Conservation (phyloP, 441 rosid species). For the Croton laevigatus region DNA sequence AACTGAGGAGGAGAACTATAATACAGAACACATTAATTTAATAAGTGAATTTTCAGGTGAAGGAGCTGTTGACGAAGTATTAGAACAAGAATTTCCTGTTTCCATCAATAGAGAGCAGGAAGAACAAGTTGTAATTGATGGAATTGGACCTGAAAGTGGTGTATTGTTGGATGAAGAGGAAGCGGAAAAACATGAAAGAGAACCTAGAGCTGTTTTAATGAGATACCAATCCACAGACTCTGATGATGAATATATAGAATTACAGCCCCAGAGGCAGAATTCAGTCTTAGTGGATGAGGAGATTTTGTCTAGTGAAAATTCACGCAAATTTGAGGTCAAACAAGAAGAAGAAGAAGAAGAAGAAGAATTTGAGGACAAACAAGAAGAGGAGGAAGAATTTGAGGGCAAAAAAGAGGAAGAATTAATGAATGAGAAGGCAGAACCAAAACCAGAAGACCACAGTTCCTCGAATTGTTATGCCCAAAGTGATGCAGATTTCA, state of each 20-base stretch:
- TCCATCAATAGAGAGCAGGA: not conserved
- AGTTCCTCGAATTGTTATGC: constrained; percentile 29
- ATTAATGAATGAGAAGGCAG: constrained; percentile 3
- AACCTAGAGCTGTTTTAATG: constrained; percentile 12
- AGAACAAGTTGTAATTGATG: constrained; percentile 8
- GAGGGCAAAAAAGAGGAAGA: constrained; percentile 14
- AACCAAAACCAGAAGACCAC: constrained; percentile 18
- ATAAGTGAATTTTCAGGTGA: constrained; percentile 24
- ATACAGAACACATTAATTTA: not conserved
- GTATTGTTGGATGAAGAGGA: constrained; percentile 7
- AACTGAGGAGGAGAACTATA: not conserved
- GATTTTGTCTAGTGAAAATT: constrained; percentile 8
- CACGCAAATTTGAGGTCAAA: constrained; percentile 7
- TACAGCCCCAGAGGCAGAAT: constrained; percentile 31
- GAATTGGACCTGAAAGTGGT: not conserved
- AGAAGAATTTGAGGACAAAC: constrained; percentile 14
- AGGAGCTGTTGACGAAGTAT: constrained; percentile 21
- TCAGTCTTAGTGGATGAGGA: constrained; percentile 13
- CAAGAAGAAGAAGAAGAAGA: constrained; percentile 5
- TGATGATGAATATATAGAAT: constrained; percentile 58
- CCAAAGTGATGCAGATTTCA: constrained; percentile 34
- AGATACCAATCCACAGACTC: constrained; percentile 25
- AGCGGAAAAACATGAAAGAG: constrained; percentile 11
- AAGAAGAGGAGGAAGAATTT: constrained; percentile 1
- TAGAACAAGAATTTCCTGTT: constrained; percentile 23